Evolutionary conservation across 495 filamentous ascomycete species (phyloP).

Genomic region (Podospora sp.): DNA sequence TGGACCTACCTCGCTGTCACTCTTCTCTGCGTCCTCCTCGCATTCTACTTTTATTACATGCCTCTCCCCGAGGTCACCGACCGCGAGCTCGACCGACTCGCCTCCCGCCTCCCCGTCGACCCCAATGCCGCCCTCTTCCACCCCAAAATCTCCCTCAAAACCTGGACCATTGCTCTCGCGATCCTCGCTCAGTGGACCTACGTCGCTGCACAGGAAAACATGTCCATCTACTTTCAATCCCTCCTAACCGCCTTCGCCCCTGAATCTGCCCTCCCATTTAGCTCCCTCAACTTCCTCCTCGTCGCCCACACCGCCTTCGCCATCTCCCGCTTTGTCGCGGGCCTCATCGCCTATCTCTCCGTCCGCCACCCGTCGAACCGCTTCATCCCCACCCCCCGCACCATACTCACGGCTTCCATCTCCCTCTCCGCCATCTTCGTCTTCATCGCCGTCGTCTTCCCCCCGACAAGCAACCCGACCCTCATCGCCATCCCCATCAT

Average conservation of each 20-base stretch:
- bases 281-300: constrained; percentile 54
- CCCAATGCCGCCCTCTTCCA: constrained; percentile 41
- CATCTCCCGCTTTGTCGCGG: constrained; percentile 51
- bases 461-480: constrained; percentile 46
- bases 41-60: constrained; percentile 62
- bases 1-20: constrained; percentile 78
- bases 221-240: constrained; percentile 65
- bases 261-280: constrained; percentile 55
- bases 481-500: constrained; percentile 59
- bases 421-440: constrained; percentile 48
- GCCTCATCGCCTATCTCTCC: constrained; percentile 51
- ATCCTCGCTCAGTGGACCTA: constrained; percentile 75
- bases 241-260: constrained; percentile 41
- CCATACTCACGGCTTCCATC: constrained; percentile 52
- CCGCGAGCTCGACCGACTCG: constrained; percentile 49
- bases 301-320: constrained; percentile 53
- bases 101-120: constrained; percentile 44
- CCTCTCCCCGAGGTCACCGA: constrained; percentile 57
- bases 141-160: constrained; percentile 41
- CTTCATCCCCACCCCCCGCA: constrained; percentile 51
- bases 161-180: constrained; percentile 59
- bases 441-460: constrained; percentile 51
- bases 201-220: constrained; percentile 70
- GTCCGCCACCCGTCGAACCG: constrained; percentile 46
- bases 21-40: constrained; percentile 68